Evolutionary conservation across 2,329 filamentous ascomycete genomes (phyloP), one percentile per base, ranked within the genome.

Genomic region (Arthrobotrys entomopaga): DNA sequence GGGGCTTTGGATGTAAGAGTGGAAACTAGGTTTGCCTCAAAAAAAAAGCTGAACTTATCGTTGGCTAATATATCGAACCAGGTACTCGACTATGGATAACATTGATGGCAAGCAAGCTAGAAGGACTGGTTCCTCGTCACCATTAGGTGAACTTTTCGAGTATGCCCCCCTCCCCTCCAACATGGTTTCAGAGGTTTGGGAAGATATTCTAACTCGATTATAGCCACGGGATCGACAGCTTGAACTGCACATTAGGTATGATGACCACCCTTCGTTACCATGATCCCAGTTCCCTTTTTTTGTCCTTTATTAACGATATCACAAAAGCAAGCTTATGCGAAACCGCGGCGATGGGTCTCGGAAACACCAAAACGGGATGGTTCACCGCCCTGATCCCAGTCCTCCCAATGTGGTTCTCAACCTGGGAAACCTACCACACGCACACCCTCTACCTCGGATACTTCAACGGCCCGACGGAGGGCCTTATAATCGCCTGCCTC

Each of bases 401-500:
- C 78, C 84, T 99, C 50, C 92, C 95, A 73, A 99, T 99, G 95
- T 99, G 97, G 85, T 97, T 99, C 83, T 97, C 94, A 2, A 99
- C 95, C 1, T 99, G 95, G 95, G 95, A 99, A 83, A 99, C 95
- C 0, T 99, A 97, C 82, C 95, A 99, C 83, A 97, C 95, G 3
- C 95, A 99, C 82, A 98, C 95, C 0, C 85, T 99, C 4, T 99
- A 97, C 82, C 88, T 99, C 11, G 95, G 95, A 65, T 92, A 94
- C 81, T 91, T 99, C 87, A 99, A 99, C 81, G 95, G 95, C 0
- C 95, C 95, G 1, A 99, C 95, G 38, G 95, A 99, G 84, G 95
- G 95, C 19, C 85, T 99, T 38, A 89, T 98, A 60, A 89, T 99
- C 76, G 95, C 93, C 24, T 93, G 92, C 80, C 82, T 84, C 59